Conservation (phyloP, 345 rosid species). For the Chamaenerion angustifolium region DNA sequence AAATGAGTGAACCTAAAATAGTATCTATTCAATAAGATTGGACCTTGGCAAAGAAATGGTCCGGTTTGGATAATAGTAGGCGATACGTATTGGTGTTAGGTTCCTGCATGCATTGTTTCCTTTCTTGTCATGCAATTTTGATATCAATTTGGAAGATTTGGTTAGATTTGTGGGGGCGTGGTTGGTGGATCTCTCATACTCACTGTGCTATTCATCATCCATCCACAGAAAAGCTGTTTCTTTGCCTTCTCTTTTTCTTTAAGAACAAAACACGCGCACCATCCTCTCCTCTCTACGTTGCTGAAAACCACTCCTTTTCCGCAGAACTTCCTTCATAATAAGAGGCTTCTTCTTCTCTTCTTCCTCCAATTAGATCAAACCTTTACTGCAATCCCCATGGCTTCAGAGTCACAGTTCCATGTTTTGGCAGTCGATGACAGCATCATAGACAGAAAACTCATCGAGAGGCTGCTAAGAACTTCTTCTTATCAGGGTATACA, state of each 20-base stretch:
- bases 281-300: background rate
- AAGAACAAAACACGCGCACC: background rate
- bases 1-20: no score
- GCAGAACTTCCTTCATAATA: background rate
- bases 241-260: slow-evolving; percentile 3
- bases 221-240: background rate
- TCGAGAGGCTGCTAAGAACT: slow-evolving; percentile 77
- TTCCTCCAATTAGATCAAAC: background rate
- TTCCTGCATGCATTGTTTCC: no score
- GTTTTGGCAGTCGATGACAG: slow-evolving; percentile 95
- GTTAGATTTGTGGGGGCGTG: slow-evolving; percentile 30
- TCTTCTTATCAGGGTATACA: slow-evolving; percentile 74
- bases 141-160: slow-evolving; percentile 28
- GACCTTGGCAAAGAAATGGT: no score
- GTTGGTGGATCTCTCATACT: slow-evolving; percentile 19
- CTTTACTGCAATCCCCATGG: slow-evolving; percentile 34
- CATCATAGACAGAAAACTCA: slow-evolving; percentile 63
- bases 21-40: no score
- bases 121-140: slow-evolving; percentile 10
- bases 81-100: no score
- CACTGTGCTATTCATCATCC: slow-evolving; percentile 1
- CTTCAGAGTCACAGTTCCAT: slow-evolving; percentile 59
- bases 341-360: background rate
- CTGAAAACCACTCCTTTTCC: background rate
- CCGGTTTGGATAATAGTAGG: no score